Percentiles rank a stretch among this genome's conserved stretches.
Conservation (phyloP, 768 basidiomycete species). For the Chalciporus chontae region DNA sequence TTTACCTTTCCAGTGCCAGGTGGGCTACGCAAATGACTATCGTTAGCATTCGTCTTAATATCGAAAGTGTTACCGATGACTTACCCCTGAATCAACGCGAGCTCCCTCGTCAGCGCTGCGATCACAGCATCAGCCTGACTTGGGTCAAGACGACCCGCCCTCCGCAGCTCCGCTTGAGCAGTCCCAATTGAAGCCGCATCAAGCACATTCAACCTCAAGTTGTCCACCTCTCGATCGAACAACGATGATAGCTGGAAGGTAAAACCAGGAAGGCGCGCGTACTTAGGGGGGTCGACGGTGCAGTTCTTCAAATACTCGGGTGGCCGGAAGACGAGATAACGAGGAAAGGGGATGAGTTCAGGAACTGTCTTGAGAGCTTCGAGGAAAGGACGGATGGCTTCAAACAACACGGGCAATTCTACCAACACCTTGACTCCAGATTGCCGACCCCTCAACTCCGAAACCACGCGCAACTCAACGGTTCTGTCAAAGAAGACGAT, state of each 20-base stretch:
- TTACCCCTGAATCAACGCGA: slow-evolving; percentile 73
- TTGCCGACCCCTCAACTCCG: slow-evolving; percentile 32
- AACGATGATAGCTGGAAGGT: slow-evolving; percentile 53
- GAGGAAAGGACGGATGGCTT: slow-evolving; percentile 65
- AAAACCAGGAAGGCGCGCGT: slow-evolving; percentile 53
- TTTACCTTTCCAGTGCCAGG: slow-evolving; percentile 76
- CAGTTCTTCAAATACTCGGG: slow-evolving; percentile 31
- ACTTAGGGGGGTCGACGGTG: slow-evolving; percentile 49
- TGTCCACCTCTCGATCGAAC: slow-evolving; percentile 39
- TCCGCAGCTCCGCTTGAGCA: slow-evolving; percentile 45
- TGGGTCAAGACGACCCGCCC: slow-evolving; percentile 55
- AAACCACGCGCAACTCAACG: slow-evolving; percentile 46
- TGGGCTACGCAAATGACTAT: slow-evolving; percentile 40
- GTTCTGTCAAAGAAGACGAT: slow-evolving; percentile 63
- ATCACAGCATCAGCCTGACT: slow-evolving; percentile 72
- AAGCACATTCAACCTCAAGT: slow-evolving; percentile 39
- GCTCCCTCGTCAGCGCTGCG: slow-evolving; percentile 53
- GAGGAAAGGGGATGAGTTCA: slow-evolving; percentile 50
- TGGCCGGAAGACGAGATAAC: slow-evolving; percentile 47
- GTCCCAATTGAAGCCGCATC: slow-evolving; percentile 41
- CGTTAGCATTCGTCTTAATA: background rate
- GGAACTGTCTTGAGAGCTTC: slow-evolving; percentile 58
- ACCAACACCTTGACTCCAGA: slow-evolving; percentile 40
- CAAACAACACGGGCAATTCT: slow-evolving; percentile 65
- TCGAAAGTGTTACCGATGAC: slow-evolving; percentile 1